Percentiles rank a stretch among this genome's conserved stretches.
Evolutionary conservation across 2,329 filamentous ascomycete species (phyloP).

Genomic region (Cryphonectria carpinicola): DNA sequence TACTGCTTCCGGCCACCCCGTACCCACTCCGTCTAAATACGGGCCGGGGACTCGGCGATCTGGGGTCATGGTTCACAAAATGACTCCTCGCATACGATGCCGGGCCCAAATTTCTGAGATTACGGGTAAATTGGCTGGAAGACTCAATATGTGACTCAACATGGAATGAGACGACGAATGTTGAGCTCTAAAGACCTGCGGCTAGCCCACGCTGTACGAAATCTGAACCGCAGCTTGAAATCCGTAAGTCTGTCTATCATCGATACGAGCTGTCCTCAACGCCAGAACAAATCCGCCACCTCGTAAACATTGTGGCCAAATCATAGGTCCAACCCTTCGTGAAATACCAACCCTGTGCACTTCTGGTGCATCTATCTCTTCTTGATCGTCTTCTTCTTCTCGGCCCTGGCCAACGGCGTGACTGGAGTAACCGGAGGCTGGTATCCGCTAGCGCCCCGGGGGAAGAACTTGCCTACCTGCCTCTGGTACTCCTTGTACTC

Average conservation of each 20-base stretch:
- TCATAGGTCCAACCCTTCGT: neutral
- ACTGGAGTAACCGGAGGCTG: conserved; percentile 45
- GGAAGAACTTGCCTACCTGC: conserved; percentile 82
- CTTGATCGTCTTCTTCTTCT: conserved; percentile 8
- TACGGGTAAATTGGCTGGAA: neutral
- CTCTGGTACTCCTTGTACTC: conserved; percentile 86
- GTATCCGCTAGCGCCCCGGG: conserved; percentile 52
- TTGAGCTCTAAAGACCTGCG: neutral
- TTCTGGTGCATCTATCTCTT: neutral
- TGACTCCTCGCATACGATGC: neutral
- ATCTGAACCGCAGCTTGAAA: neutral
- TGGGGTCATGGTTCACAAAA: neutral
- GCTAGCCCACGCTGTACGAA: neutral
- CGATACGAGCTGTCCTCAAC: neutral
- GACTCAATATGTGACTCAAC: neutral
- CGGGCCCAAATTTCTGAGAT: neutral
- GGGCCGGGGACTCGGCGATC: neutral
- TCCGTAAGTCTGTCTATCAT: neutral
- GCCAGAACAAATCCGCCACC: neutral
- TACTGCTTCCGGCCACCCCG: neutral
- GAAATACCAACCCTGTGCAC: too few relatives aligned
- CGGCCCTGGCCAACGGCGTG: conserved; percentile 42
- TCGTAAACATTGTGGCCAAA: too few relatives aligned
- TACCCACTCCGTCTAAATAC: neutral
- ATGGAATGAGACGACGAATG: neutral